phyloP scores from a whole-genome alignment of 73 alveolate genomes.

The Tetrahymena malaccensis region DNA sequence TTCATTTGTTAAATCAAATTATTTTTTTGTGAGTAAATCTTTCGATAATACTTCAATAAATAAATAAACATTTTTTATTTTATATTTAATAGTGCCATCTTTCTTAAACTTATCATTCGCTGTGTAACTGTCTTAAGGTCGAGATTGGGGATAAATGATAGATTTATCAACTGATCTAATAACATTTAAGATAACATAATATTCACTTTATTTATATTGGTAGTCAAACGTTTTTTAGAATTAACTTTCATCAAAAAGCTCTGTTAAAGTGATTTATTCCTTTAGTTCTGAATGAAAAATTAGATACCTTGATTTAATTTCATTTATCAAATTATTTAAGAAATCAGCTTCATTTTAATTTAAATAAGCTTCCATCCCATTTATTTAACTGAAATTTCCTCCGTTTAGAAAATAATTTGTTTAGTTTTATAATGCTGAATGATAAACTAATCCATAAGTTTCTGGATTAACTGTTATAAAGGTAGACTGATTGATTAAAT shows the following conservation, averaged over 20 bases:
- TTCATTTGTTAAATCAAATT: not conserved
- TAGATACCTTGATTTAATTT: not conserved
- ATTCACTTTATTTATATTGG: not conserved
- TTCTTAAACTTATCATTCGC: not conserved
- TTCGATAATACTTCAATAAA: not conserved
- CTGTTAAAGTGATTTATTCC: not conserved
- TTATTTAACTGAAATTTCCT: not conserved
- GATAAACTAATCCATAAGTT: not conserved
- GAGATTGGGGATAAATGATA: not conserved
- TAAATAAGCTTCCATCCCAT: not conserved
- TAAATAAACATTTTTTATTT: not conserved
- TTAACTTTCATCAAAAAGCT: not conserved
- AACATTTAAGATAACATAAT: not conserved
- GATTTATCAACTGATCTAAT: not conserved
- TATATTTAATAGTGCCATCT: not conserved
- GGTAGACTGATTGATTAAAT: not conserved
- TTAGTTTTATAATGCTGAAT: not conserved
- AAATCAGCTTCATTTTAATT: not conserved
- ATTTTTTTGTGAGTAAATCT: not conserved
- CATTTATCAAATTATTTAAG: not conserved
- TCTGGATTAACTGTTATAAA: not conserved
- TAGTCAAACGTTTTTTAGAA: not conserved
- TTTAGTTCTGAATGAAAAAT: not conserved
- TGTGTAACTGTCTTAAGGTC: not conserved
- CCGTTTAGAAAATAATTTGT: not conserved